Evolutionary conservation across 2,329 filamentous ascomycete genomes (phyloP).

Genomic region (Ascomycota sp.): DNA sequence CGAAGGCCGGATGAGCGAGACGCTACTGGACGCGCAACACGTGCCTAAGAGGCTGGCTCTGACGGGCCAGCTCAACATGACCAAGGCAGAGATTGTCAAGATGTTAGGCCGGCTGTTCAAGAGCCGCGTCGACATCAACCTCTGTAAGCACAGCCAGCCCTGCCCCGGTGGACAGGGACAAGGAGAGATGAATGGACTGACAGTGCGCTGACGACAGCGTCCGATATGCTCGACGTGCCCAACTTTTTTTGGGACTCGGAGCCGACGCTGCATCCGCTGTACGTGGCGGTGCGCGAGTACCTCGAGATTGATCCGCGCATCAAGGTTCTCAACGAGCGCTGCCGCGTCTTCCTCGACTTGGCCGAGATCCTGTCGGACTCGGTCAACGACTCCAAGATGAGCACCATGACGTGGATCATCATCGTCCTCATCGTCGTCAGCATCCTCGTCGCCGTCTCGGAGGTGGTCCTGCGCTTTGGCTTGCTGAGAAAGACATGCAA

Average conservation of each 20-base stretch:
- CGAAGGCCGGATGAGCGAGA: conserved; percentile 85
- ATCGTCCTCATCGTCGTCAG: conserved; percentile 82
- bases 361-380: conserved; percentile 87
- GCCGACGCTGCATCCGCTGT: conserved; percentile 83
- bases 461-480: conserved; percentile 71
- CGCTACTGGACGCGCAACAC: conserved; percentile 82
- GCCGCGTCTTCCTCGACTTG: conserved; percentile 86
- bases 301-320: conserved; percentile 93
- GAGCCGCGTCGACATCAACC: conserved; percentile 86
- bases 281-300: conserved; percentile 87
- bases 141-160: conserved; percentile 52
- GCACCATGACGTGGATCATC: conserved; percentile 90
- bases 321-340: conserved; percentile 91
- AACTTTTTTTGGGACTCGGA: conserved; percentile 99
- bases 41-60: conserved; percentile 77
- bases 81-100: conserved; percentile 73
- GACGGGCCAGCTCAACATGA: conserved; percentile 82
- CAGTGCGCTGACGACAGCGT: conserved; percentile 38
- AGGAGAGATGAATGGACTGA: not conserved
- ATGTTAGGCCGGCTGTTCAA: conserved; percentile 83
- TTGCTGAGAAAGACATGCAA: conserved; percentile 30
- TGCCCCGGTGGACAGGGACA: not conserved
- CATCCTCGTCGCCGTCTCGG: conserved; percentile 76
- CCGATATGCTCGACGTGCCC: conserved; percentile 86
- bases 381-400: conserved; percentile 90